phyloP scores from a whole-genome alignment of 1,284 basidiomycete species.

The Heterobasidion occidentale region DNA sequence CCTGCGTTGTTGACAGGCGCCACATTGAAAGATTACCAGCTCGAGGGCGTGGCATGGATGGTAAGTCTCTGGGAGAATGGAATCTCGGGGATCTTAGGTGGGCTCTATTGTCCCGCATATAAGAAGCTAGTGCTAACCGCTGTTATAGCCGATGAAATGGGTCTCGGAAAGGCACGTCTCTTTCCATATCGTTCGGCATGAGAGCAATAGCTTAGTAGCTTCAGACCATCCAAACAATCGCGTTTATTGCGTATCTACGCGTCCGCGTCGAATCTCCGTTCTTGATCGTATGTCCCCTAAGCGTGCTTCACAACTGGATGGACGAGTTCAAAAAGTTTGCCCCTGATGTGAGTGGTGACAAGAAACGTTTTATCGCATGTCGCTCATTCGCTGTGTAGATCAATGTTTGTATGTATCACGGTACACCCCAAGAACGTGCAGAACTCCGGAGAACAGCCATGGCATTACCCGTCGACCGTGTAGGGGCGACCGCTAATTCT shows the following conservation, averaged over 20 bases:
- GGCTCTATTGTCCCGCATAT: conserved; percentile 15
- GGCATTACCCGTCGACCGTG: conserved; percentile 16
- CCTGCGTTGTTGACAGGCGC: conserved; percentile 81
- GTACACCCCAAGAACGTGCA: conserved; percentile 71
- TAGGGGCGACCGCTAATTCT: neutral
- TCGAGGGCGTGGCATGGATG: conserved; percentile 97
- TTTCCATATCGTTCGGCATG: neutral
- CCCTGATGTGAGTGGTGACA: conserved; percentile 42
- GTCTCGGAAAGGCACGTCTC: conserved; percentile 68
- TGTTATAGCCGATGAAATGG: conserved; percentile 82
- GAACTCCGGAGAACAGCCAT: conserved; percentile 62
- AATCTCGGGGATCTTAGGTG: conserved; percentile 85
- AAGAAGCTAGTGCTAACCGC: neutral
- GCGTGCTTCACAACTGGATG: conserved; percentile 89
- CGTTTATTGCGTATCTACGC: conserved; percentile 86
- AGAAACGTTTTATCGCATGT: neutral
- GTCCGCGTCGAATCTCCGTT: conserved; percentile 76
- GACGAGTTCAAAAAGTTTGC: conserved; percentile 85
- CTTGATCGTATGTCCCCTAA: conserved; percentile 87
- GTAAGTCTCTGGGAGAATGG: conserved; percentile 89
- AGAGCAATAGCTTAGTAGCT: neutral
- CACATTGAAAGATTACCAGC: conserved; percentile 83
- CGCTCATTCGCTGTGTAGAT: conserved; percentile 38
- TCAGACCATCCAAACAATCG: conserved; percentile 89
- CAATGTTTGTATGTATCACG: conserved; percentile 87